Conservation (phyloP, 169 alveolate species). For the Plasmodium adleri region DNA sequence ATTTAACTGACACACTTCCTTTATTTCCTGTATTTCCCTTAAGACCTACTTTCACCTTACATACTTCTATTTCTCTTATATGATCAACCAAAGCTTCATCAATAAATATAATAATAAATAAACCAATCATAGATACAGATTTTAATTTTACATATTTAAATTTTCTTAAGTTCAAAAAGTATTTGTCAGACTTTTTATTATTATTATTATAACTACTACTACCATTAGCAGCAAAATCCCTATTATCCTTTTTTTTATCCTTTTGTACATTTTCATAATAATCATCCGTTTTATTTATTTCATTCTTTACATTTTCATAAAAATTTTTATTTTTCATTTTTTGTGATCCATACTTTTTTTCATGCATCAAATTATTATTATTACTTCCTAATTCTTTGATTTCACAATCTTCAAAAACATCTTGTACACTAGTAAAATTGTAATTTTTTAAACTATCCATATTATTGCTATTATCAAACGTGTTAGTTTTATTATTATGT, state of each 20-base stretch:
- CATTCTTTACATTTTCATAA: neutral
- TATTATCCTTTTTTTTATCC: neutral
- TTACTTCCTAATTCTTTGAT: neutral
- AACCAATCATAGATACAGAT: constrained; percentile 89
- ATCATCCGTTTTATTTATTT: neutral
- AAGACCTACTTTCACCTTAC: constrained; percentile 90
- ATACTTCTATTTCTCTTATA: constrained; percentile 83
- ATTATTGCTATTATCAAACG: neutral
- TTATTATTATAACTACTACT: neutral
- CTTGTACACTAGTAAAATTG: neutral
- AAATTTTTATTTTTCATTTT: too few species aligned
- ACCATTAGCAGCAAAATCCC: neutral
- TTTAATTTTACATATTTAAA: constrained; percentile 79
- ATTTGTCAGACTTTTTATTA: constrained; percentile 1
- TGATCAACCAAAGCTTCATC: constrained; percentile 81
- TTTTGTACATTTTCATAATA: neutral
- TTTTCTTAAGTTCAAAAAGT: constrained; percentile 53
- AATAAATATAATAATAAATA: constrained; percentile 85
- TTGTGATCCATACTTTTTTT: neutral
- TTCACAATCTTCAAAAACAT: constrained; percentile 28
- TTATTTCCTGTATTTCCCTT: constrained; percentile 92
- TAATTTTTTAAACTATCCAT: neutral
- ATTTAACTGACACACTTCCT: constrained; percentile 90
- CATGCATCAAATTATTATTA: constrained; percentile 4
- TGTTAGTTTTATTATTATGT: neutral